These are phyloP conservation scores for Gloeostereum incarnatum DNA, from an alignment of 768 basidiomycete genomes.

Conservation along the genomic window DNA sequence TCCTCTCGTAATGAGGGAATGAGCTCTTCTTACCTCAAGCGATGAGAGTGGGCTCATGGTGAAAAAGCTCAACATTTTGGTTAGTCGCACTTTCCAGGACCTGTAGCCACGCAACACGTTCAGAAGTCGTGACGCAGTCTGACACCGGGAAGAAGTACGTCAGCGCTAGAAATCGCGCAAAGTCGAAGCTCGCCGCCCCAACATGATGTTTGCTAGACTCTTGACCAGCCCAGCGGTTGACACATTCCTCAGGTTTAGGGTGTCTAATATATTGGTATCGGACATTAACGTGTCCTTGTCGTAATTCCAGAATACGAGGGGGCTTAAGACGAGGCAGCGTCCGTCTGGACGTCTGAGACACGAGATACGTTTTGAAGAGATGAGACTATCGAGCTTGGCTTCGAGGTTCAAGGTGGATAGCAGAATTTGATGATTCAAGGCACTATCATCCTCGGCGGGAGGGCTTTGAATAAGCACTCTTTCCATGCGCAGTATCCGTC, in stretches of 20 bases:
- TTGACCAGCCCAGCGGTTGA: slow-evolving; percentile 62
- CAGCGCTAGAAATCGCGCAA: slow-evolving; percentile 63
- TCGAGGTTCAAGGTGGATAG: slow-evolving; percentile 60
- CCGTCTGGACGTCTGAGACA: slow-evolving; percentile 48
- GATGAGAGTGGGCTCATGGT: slow-evolving; percentile 30
- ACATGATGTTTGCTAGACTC: slow-evolving; percentile 40
- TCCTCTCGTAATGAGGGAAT: slow-evolving; percentile 3
- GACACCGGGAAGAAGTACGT: slow-evolving; percentile 78
- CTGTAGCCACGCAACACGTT: slow-evolving; percentile 58
- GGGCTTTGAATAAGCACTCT: slow-evolving; percentile 62
- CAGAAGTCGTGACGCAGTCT: slow-evolving; percentile 53
- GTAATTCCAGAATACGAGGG: slow-evolving; percentile 67
- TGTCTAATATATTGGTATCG: slow-evolving; percentile 49
- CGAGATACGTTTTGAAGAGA: slow-evolving; percentile 26
- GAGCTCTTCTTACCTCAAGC: slow-evolving; percentile 29
- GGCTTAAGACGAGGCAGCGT: slow-evolving; percentile 64
- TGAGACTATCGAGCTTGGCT: slow-evolving; percentile 36
- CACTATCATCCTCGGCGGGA: slow-evolving; percentile 35
- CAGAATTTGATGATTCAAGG: slow-evolving; percentile 54
- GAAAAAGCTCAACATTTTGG: slow-evolving; percentile 19
- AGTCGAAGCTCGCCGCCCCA: slow-evolving; percentile 38
- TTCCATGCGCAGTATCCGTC: slow-evolving; percentile 68
- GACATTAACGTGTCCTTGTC: slow-evolving; percentile 41
- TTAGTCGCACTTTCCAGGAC: slow-evolving; percentile 29
- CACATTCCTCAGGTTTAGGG: slow-evolving; percentile 46